Percentiles rank a stretch among this genome's conserved stretches.
phyloP scores from a whole-genome alignment of 148 eudicot genomes.

The Camellia japonica region DNA sequence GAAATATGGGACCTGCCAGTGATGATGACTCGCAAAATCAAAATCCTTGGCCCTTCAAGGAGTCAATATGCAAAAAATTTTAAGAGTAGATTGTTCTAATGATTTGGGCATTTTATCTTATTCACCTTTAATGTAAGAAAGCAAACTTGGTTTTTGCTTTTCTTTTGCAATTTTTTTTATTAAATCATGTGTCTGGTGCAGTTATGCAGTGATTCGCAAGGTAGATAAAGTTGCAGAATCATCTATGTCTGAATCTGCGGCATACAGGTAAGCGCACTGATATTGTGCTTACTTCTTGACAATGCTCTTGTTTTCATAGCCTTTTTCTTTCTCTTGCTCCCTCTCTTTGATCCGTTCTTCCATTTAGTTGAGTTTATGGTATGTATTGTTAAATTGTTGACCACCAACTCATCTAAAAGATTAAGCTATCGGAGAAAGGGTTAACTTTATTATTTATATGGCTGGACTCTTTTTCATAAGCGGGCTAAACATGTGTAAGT shows the following conservation, averaged over 20 bases:
- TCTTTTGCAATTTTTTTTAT: background rate
- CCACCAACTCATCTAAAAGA: too few relatives aligned
- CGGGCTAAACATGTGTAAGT: background rate
- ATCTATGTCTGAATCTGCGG: constrained; percentile 41
- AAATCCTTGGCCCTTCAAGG: background rate
- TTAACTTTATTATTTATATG: too few relatives aligned
- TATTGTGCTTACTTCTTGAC: background rate
- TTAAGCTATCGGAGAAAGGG: too few relatives aligned
- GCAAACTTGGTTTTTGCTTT: background rate
- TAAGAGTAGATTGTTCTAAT: background rate
- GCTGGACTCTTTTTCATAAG: too few relatives aligned
- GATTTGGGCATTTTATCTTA: background rate
- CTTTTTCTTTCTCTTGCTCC: too few relatives aligned
- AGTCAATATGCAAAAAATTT: background rate
- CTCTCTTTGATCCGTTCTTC: background rate
- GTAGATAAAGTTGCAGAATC: constrained; percentile 52
- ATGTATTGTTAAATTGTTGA: too few relatives aligned
- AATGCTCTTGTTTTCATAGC: background rate
- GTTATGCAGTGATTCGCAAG: constrained; percentile 74
- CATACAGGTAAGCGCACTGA: constrained; percentile 44
- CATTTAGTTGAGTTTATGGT: background rate
- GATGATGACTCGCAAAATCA: background rate
- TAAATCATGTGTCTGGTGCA: constrained; percentile 26
- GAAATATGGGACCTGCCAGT: background rate
- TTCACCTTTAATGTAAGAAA: background rate